Evolutionary conservation across 2,329 filamentous ascomycete genomes (phyloP).

Genomic region (Didymella segeticola): DNA sequence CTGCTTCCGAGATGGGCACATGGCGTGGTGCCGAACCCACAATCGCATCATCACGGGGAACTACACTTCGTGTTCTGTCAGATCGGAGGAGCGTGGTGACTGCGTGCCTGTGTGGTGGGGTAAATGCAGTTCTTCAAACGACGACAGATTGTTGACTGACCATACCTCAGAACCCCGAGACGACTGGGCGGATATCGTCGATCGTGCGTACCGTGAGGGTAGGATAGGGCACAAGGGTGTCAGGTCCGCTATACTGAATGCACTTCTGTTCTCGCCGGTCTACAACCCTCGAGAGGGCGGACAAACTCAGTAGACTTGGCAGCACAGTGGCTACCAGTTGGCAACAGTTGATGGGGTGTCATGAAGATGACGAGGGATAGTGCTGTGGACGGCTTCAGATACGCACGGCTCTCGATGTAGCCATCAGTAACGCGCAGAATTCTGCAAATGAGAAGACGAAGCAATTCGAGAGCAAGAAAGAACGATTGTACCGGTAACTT

Average conservation of each 20-base stretch:
- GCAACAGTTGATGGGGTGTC: no score
- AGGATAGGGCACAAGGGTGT: background rate
- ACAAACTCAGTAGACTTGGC: background rate
- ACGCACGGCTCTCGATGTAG: no score
- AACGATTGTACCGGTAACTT: no score
- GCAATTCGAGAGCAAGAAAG: no score
- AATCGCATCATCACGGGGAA: constrained; percentile 3
- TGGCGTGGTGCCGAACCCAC: constrained; percentile 6
- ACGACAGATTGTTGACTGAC: background rate
- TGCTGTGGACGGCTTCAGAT: no score
- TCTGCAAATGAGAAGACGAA: no score
- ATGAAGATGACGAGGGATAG: no score
- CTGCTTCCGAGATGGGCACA: constrained; percentile 7
- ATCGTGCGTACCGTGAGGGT: background rate
- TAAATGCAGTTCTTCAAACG: background rate
- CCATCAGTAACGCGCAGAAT: no score
- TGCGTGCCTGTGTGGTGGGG: constrained; percentile 4
- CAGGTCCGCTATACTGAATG: background rate
- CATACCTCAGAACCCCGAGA: background rate
- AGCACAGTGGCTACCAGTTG: background rate
- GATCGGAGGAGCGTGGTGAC: background rate
- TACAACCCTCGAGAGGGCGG: background rate
- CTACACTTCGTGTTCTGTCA: constrained; percentile 1
- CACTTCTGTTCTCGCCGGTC: background rate
- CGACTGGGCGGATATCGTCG: background rate